Evolutionary conservation across 164 flowering plant species (phyloP).

Genomic region (Buxus sempervirens): DNA sequence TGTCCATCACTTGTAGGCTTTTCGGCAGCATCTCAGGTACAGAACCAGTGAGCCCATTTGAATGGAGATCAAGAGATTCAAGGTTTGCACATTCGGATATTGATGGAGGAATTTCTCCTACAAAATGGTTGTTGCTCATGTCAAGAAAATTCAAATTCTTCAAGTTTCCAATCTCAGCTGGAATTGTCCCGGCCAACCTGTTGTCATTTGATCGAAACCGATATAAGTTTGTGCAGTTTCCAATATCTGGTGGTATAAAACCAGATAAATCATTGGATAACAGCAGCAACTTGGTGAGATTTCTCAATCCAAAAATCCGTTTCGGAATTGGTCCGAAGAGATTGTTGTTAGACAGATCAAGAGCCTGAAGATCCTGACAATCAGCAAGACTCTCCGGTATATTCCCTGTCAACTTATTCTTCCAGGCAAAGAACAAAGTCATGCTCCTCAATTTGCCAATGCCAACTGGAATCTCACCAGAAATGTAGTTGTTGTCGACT

Average conservation of each 20-base stretch:
- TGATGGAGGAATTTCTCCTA: conserved; percentile 65
- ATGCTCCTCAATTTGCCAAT: conserved; percentile 60
- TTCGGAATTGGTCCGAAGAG: conserved; percentile 69
- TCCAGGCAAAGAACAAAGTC: conserved; percentile 82
- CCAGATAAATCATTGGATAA: conserved; percentile 81
- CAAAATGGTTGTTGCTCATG: conserved; percentile 57
- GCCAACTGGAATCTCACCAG: conserved; percentile 69
- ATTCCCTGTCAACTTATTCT: conserved; percentile 65
- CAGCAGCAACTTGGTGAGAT: conserved; percentile 79
- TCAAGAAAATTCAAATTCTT: conserved; percentile 69
- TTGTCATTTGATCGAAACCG: conserved; percentile 60
- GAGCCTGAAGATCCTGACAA: conserved; percentile 71
- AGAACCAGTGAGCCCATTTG: conserved; percentile 62
- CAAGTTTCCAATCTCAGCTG: conserved; percentile 73
- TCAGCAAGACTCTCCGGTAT: conserved; percentile 66
- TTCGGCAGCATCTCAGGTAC: conserved; percentile 56
- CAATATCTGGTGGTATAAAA: conserved; percentile 78
- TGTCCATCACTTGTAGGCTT: conserved; percentile 62
- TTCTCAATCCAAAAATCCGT: conserved; percentile 55
- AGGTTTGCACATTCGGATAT: conserved; percentile 58
- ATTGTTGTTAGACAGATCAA: conserved; percentile 80
- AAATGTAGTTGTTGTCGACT: conserved; percentile 72
- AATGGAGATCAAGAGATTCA: conserved; percentile 79
- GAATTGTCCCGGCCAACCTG: conserved; percentile 65
- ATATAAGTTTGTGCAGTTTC: conserved; percentile 68